phyloP scores from a whole-genome alignment of 371 early-diverging fungal genomes.

The Rhizopus arrhizus region DNA sequence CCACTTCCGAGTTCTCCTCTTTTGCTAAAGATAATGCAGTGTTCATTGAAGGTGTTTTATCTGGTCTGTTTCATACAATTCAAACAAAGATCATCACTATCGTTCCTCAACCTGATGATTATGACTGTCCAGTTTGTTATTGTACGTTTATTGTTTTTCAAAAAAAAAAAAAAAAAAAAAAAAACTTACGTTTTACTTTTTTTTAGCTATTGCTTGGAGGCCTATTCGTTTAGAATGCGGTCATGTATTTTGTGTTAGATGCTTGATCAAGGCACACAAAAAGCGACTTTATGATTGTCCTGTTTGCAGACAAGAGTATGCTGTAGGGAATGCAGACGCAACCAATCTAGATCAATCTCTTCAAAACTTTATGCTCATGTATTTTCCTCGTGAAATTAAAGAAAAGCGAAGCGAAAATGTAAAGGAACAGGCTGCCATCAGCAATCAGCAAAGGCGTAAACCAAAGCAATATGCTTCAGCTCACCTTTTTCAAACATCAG shows the following conservation, averaged over 20 bases:
- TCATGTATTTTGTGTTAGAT: constrained; percentile 76
- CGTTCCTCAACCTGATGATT: constrained; percentile 77
- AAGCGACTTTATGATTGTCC: constrained; percentile 68
- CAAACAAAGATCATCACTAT: constrained; percentile 56
- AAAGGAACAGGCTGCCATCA: constrained; percentile 58
- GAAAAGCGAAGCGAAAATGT: constrained; percentile 67
- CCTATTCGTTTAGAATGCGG: constrained; percentile 73
- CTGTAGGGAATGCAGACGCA: constrained; percentile 63
- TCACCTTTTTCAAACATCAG: not conserved
- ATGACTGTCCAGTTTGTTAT: constrained; percentile 46
- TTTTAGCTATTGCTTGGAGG: constrained; percentile 61
- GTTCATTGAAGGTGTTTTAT: constrained; percentile 34
- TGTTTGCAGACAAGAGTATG: constrained; percentile 63
- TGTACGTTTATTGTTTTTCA: constrained; percentile 17
- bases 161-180: not conserved
- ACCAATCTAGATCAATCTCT: constrained; percentile 62
- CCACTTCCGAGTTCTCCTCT: constrained; percentile 35
- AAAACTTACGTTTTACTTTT: not conserved
- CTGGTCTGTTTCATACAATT: constrained; percentile 29
- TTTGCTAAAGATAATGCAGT: constrained; percentile 37
- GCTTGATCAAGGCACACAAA: constrained; percentile 68
- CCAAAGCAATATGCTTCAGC: not conserved
- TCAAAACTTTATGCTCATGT: constrained; percentile 67
- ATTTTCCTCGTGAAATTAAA: constrained; percentile 75
- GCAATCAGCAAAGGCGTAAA: constrained; percentile 42